Conservation (phyloP, 495 filamentous ascomycete species). For the Neohortaea acidophila region DNA sequence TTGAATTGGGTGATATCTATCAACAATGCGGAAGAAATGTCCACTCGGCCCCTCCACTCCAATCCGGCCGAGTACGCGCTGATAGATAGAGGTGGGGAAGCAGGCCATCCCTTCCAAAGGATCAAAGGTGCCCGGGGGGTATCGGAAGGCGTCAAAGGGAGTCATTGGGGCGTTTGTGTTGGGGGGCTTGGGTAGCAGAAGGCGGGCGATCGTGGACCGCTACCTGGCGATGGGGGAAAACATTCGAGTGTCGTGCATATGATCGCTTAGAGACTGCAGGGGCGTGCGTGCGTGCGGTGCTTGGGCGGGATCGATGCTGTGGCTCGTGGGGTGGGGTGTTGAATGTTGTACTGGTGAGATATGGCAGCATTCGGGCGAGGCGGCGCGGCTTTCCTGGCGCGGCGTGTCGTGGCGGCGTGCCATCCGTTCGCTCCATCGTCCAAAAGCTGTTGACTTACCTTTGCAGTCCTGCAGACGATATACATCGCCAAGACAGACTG, state of each 20-base stretch:
- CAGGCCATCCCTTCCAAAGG: no score
- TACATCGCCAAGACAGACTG: background rate
- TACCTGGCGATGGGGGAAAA: background rate
- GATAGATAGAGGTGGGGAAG: no score
- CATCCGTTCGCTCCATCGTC: background rate
- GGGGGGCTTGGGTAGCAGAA: background rate
- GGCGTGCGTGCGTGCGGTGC: slow-evolving; percentile 4
- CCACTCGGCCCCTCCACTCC: no score
- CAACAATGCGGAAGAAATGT: no score
- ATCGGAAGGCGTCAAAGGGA: slow-evolving; percentile 11
- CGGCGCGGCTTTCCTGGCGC: background rate
- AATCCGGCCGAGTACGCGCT: no score
- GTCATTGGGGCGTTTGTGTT: slow-evolving; percentile 2
- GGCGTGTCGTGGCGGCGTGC: background rate
- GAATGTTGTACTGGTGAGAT: background rate
- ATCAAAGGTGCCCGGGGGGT: no score
- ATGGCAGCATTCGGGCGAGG: background rate
- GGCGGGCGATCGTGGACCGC: background rate
- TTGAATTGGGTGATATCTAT: no score
- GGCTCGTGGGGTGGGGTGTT: slow-evolving; percentile 5
- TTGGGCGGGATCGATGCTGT: slow-evolving; percentile 11
- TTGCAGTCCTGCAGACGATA: background rate
- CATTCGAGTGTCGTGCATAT: slow-evolving; percentile 4
- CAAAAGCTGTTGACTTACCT: slow-evolving; percentile 1
- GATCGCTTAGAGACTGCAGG: slow-evolving; percentile 7